Percentiles rank a stretch among this genome's conserved stretches.
Evolutionary conservation across 768 basidiomycete species (phyloP).

Genomic region (Mycena pura): DNA sequence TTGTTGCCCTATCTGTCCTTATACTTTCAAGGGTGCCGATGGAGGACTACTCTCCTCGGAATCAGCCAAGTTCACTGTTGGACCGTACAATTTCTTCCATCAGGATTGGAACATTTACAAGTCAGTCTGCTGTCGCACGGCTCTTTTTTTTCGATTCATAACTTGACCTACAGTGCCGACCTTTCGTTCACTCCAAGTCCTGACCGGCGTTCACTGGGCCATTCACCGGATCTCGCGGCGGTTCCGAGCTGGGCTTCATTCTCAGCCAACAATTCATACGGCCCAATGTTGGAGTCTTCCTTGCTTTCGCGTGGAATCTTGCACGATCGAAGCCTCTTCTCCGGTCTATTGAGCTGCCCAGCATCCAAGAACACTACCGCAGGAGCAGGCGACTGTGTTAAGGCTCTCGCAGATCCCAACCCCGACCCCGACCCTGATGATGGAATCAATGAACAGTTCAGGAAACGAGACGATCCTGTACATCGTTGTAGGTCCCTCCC

Average conservation of each 20-base stretch:
- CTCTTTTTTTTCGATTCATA: background rate
- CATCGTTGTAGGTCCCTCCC: background rate
- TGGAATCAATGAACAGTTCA: background rate
- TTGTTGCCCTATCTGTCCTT: background rate
- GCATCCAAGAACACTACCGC: background rate
- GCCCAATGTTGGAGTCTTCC: background rate
- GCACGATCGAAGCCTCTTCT: background rate
- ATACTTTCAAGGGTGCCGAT: background rate
- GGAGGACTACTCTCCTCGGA: background rate
- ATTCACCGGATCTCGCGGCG: background rate
- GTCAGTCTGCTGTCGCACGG: background rate
- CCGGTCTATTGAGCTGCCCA: background rate
- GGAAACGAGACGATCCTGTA: background rate
- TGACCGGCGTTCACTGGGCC: background rate
- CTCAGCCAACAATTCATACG: background rate
- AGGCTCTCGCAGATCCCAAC: background rate
- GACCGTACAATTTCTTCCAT: background rate
- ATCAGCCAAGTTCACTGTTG: background rate
- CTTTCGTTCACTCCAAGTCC: background rate
- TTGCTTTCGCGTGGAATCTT: background rate
- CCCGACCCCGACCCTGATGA: background rate
- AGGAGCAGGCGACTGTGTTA: background rate
- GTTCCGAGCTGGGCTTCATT: background rate
- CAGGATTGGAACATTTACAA: background rate
- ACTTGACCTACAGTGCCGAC: background rate